phyloP scores from a whole-genome alignment of 108 stramenopile species.

The Seminavis robusta region DNA sequence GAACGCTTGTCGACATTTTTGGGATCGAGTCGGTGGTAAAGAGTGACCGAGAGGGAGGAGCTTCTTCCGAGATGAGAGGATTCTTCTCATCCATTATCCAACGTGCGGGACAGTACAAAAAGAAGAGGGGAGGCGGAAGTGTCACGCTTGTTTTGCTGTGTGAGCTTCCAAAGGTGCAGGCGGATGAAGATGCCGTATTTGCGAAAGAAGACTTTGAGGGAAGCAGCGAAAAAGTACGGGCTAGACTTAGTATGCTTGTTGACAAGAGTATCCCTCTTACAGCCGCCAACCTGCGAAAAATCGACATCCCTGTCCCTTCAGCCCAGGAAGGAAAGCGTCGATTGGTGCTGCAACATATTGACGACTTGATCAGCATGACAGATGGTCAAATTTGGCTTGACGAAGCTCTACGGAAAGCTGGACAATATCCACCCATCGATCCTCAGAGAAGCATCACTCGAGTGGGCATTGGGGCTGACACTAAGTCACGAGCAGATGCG shows the following conservation, averaged over 20 bases:
- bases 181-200: constrained; percentile 39
- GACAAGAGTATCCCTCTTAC: constrained; percentile 75
- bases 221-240: constrained; percentile 54
- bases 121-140: constrained; percentile 70
- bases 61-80: constrained; percentile 85
- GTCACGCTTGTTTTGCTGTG: constrained; percentile 71
- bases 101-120: constrained; percentile 79
- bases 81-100: constrained; percentile 85
- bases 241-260: constrained; percentile 61
- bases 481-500: constrained; percentile 81
- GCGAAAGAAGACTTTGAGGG: constrained; percentile 62
- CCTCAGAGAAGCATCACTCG: constrained; percentile 80
- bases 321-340: constrained; percentile 56
- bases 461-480: constrained; percentile 87
- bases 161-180: constrained; percentile 37
- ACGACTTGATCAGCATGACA: constrained; percentile 89
- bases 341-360: constrained; percentile 79
- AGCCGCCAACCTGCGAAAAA: constrained; percentile 71
- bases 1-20: constrained; percentile 69
- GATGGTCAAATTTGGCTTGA: constrained; percentile 88
- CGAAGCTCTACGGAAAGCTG: constrained; percentile 33
- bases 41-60: constrained; percentile 74
- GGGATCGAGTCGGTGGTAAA: constrained; percentile 79
- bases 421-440: constrained; percentile 75
- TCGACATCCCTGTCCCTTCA: constrained; percentile 78